Evolutionary conservation across 805 yeast genomes (phyloP).

Genomic region (Priceomyces castillae): DNA sequence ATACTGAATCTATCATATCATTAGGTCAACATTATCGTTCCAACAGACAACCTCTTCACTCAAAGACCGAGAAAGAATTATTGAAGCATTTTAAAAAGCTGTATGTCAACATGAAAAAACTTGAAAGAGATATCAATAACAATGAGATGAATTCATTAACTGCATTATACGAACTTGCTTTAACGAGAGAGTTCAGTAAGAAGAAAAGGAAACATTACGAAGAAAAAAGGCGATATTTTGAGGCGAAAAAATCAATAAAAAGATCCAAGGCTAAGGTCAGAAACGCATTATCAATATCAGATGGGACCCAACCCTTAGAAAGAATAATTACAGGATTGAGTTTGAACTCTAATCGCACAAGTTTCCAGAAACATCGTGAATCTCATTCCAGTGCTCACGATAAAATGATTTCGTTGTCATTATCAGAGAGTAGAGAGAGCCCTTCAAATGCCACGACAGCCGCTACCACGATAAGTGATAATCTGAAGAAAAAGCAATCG

Average conservation of each 20-base stretch:
- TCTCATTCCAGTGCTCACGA: constrained; percentile 6
- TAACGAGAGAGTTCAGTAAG: constrained; percentile 48
- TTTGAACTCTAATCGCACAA: constrained; percentile 21
- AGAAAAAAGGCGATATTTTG: constrained; percentile 31
- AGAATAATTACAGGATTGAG: constrained; percentile 37
- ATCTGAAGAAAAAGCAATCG: constrained; percentile 16
- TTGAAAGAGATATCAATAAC: constrained; percentile 56
- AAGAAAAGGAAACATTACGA: constrained; percentile 30
- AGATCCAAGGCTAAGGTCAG: constrained; percentile 33
- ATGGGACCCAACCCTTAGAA: constrained; percentile 36
- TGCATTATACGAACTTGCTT: constrained; percentile 69
- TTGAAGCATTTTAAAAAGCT: constrained; percentile 56
- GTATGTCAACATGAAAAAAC: constrained; percentile 60
- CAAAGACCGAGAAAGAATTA: constrained; percentile 61
- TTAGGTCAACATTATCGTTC: constrained; percentile 37
- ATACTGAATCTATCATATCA: constrained; percentile 37
- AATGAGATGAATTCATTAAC: constrained; percentile 68
- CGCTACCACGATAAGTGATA: constrained; percentile 8
- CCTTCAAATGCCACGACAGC: constrained; percentile 9
- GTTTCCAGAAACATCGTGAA: constrained; percentile 2
- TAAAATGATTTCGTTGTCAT: constrained; percentile 22
- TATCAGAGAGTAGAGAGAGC: constrained; percentile 15
- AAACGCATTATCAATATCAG: constrained; percentile 35
- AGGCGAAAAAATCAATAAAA: constrained; percentile 30
- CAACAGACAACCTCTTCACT: constrained; percentile 43